Conservation (phyloP, 2,329 filamentous ascomycete species). For the Epichloe gansuensis region DNA sequence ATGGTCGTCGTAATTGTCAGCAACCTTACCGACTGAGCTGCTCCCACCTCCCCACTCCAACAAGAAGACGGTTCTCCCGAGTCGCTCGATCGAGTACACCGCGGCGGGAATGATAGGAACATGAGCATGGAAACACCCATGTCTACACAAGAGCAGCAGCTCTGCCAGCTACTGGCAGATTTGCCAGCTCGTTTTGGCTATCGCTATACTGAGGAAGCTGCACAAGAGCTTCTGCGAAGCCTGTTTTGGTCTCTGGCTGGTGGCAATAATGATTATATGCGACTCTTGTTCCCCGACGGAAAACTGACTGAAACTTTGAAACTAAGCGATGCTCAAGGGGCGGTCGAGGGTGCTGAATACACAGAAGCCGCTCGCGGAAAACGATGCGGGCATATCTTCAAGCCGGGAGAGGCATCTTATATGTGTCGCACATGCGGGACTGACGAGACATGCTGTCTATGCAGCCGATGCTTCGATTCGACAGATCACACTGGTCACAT, state of each 20-base stretch:
- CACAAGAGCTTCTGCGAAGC: conserved; percentile 58
- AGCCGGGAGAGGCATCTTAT: conserved; percentile 85
- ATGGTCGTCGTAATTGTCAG: background rate
- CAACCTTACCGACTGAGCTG: conserved; percentile 8
- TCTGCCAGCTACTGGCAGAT: conserved; percentile 70
- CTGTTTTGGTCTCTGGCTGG: conserved; percentile 83
- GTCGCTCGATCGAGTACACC: background rate
- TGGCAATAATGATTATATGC: conserved; percentile 60
- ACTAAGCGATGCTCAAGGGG: conserved; percentile 77
- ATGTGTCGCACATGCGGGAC: conserved; percentile 86
- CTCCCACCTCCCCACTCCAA: background rate
- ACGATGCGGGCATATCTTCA: conserved; percentile 95
- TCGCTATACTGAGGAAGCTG: conserved; percentile 62
- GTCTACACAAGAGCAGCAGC: conserved; percentile 63
- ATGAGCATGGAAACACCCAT: conserved; percentile 39
- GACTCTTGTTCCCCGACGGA: conserved; percentile 71
- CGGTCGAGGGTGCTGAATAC: conserved; percentile 90
- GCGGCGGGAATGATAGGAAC: conserved; percentile 14
- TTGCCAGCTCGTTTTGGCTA: conserved; percentile 63
- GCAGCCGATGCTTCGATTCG: conserved; percentile 85
- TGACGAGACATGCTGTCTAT: conserved; percentile 92
- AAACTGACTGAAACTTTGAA: conserved; percentile 56
- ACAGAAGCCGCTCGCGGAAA: conserved; percentile 84
- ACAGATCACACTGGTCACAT: conserved; percentile 92
- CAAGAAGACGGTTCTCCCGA: background rate